These are phyloP conservation scores for Leishmania guyanensis DNA, from an alignment of 208 protist species.

Conservation along the genomic window DNA sequence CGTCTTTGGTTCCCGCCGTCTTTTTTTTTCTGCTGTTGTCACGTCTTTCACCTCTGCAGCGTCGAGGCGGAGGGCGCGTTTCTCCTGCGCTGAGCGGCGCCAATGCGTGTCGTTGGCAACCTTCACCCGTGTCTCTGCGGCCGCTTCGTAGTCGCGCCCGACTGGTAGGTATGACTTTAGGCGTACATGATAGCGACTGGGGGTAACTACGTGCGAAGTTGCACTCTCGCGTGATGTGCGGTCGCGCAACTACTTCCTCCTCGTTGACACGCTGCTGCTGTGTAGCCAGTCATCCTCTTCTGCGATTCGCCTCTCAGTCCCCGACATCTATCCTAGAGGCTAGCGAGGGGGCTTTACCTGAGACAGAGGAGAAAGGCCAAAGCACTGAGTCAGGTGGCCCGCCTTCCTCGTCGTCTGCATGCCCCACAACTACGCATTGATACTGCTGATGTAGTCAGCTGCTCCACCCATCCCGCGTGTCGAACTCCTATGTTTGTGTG, in stretches of 20 bases:
- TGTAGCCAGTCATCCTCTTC: conserved; percentile 24
- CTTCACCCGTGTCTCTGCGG: conserved; percentile 13
- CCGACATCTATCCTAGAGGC: conserved; percentile 56
- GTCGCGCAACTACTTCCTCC: conserved; percentile 12
- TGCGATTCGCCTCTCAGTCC: conserved; percentile 38
- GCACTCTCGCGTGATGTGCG: conserved; percentile 28
- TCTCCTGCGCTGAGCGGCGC: background rate
- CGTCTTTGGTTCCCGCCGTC: background rate
- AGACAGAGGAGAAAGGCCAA: background rate
- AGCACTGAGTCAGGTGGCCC: conserved; percentile 12
- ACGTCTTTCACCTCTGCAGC: background rate
- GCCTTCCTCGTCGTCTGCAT: background rate
- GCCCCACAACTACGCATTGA: background rate
- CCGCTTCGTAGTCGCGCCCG: conserved; percentile 26
- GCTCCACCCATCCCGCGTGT: conserved; percentile 51
- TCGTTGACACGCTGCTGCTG: conserved; percentile 14
- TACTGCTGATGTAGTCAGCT: conserved; percentile 68
- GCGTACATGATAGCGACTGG: conserved; percentile 23
- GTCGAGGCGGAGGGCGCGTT: background rate
- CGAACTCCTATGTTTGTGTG: conserved; percentile 68
- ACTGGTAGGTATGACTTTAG: conserved; percentile 38
- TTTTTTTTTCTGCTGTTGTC: background rate
- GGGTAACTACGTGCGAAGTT: conserved; percentile 6
- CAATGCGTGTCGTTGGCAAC: conserved; percentile 9
- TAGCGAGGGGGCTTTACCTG: background rate